Percentiles rank a stretch among this genome's conserved stretches.
These are phyloP conservation scores for Saccharomycopsis olivae DNA, from an alignment of 805 yeast genomes.

Conservation along the genomic window DNA sequence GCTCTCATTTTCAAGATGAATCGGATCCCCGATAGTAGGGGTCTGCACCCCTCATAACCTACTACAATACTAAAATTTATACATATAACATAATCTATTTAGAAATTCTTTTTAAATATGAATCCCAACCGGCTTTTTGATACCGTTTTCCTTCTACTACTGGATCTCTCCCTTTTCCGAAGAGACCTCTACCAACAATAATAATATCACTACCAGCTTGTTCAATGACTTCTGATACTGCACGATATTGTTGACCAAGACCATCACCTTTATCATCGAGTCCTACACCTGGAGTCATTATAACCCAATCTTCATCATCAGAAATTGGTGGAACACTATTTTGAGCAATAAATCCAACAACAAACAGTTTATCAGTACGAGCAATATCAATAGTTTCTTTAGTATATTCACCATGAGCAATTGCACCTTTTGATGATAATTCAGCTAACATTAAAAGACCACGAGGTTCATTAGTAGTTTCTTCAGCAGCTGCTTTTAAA, in stretches of 20 bases:
- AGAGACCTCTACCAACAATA: constrained; percentile 96
- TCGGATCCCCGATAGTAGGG: too few species aligned
- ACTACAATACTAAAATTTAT: too few species aligned
- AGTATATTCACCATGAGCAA: constrained; percentile 90
- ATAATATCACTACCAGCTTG: constrained; percentile 85
- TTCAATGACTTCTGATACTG: constrained; percentile 70
- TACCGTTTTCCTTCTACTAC: constrained; percentile 79
- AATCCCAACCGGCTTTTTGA: constrained; percentile 90
- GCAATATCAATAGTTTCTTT: constrained; percentile 83
- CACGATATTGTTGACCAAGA: constrained; percentile 92
- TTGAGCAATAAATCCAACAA: constrained; percentile 95
- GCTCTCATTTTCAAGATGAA: too few species aligned
- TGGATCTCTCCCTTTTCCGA: constrained; percentile 92
- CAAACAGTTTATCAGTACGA: constrained; percentile 76
- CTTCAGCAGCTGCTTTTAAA: constrained; percentile 61
- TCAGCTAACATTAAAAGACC: constrained; percentile 95
- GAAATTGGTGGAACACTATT: constrained; percentile 72
- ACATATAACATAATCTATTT: too few species aligned
- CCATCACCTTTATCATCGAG: constrained; percentile 93
- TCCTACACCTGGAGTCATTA: constrained; percentile 98
- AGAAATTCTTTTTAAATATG: constrained; percentile 41
- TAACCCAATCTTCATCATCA: constrained; percentile 88
- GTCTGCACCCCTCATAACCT: too few species aligned
- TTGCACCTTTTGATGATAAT: constrained; percentile 83
- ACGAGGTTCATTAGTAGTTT: constrained; percentile 64